Conservation (phyloP, 176 grass and related monocot genomes). For the Zea luxurians region DNA sequence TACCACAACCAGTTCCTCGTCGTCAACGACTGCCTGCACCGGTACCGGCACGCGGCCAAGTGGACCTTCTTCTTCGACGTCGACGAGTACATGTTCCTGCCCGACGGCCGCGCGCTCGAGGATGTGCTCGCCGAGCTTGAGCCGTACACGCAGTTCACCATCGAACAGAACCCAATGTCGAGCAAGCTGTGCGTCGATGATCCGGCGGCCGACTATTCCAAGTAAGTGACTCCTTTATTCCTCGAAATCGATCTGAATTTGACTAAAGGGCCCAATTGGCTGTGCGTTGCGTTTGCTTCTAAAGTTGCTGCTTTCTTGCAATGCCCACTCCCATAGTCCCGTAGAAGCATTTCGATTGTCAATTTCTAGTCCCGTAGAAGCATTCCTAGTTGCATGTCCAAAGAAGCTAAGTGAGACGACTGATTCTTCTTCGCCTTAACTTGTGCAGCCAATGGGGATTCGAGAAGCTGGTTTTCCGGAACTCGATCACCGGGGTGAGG, state of each 20-base stretch:
- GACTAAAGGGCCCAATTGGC: not conserved
- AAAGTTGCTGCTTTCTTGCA: not conserved
- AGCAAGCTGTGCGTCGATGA: constrained; percentile 65
- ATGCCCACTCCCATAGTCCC: not conserved
- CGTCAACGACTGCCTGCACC: constrained; percentile 88
- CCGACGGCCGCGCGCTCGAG: constrained; percentile 47
- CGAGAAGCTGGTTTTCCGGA: constrained; percentile 88
- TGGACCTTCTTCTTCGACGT: constrained; percentile 99
- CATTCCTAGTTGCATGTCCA: not conserved
- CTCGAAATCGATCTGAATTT: not conserved
- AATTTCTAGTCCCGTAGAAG: not conserved
- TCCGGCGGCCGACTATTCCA: constrained; percentile 38
- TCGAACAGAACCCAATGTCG: constrained; percentile 93
- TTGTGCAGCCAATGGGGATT: constrained; percentile 76
- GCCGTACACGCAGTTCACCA: constrained; percentile 88
- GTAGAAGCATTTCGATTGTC: not conserved
- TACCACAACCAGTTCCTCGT: constrained; percentile 96
- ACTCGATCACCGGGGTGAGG: constrained; percentile 75
- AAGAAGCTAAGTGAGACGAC: not conserved
- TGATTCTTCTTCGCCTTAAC: not conserved
- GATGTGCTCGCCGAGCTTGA: constrained; percentile 59
- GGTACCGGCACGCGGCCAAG: constrained; percentile 66
- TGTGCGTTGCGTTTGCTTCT: not conserved
- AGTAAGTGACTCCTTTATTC: constrained; percentile 34
- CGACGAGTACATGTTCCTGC: constrained; percentile 91